These are phyloP conservation scores for Rachicladosporium sp. DNA, from an alignment of 2,329 filamentous ascomycete genomes.

Conservation along the genomic window DNA sequence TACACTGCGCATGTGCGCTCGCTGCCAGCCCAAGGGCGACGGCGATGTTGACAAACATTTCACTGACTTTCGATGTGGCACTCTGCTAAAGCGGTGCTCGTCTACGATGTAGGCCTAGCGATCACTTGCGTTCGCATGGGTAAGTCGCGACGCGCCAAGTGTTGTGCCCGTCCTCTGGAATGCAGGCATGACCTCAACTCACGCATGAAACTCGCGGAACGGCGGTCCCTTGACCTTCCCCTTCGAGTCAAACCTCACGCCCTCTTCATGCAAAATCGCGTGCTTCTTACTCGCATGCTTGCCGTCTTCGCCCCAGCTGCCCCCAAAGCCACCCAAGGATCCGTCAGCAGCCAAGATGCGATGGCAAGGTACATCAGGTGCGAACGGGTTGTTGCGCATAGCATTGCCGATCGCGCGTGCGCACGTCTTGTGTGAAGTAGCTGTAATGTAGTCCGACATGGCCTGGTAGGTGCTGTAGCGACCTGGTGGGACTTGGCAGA, in stretches of 20 bases:
- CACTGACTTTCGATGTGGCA: too few species aligned
- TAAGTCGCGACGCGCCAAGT: too few species aligned
- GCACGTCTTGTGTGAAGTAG: slow-evolving; percentile 23
- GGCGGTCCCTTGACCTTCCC: slow-evolving; percentile 30
- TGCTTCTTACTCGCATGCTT: slow-evolving; percentile 31
- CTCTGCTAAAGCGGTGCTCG: too few species aligned
- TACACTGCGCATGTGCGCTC: too few species aligned
- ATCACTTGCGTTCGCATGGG: too few species aligned
- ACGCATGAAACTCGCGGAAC: slow-evolving; percentile 21
- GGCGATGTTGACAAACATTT: too few species aligned
- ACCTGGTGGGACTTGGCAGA: slow-evolving; percentile 24
- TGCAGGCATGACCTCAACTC: too few species aligned
- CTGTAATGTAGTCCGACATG: slow-evolving; percentile 22
- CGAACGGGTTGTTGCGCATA: slow-evolving; percentile 31
- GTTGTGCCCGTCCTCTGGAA: too few species aligned
- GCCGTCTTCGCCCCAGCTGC: slow-evolving; percentile 36
- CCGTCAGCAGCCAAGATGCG: slow-evolving; percentile 24
- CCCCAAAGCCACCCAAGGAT: slow-evolving; percentile 39
- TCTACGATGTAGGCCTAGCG: too few species aligned
- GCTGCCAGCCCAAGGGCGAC: too few species aligned
- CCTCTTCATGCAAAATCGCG: slow-evolving; percentile 30
- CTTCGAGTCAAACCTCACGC: slow-evolving; percentile 32
- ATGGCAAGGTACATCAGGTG: slow-evolving; percentile 32
- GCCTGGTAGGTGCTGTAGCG: slow-evolving; percentile 26
- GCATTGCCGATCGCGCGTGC: slow-evolving; percentile 29